A percentile compares a stretch with the other conserved stretches of the same genome.
phyloP scores from a whole-genome alignment of 1,284 basidiomycete genomes.

The Trichosporon sp. region DNA sequence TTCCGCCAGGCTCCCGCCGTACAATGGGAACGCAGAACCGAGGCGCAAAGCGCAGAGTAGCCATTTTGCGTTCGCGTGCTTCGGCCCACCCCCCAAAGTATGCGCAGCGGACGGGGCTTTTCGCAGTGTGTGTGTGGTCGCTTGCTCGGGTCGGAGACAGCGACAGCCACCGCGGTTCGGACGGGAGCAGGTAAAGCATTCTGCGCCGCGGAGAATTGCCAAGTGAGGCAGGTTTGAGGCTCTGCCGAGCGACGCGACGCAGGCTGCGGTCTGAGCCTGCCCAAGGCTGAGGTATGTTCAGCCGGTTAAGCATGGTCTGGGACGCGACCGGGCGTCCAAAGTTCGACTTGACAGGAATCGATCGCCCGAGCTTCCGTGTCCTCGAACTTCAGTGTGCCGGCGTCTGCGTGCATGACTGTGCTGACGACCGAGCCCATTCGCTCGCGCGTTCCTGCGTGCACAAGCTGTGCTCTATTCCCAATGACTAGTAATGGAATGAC shows the following conservation, averaged over 20 bases:
- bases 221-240: not conserved
- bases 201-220: slow-evolving; percentile 9
- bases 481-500: not conserved
- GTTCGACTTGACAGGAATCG: not conserved
- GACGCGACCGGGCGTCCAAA: not conserved
- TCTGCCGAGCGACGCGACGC: not conserved
- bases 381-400: not conserved
- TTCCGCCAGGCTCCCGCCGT: no score
- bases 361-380: not conserved
- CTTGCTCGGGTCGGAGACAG: no score
- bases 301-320: not conserved
- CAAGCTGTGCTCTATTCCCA: no score
- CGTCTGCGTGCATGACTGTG: not conserved
- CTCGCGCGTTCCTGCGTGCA: no score
- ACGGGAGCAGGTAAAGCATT: not conserved
- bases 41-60: not conserved
- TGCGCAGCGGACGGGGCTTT: not conserved
- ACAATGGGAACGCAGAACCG: not conserved
- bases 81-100: not conserved
- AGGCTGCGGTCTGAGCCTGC: not conserved
- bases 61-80: no score
- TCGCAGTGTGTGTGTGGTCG: not conserved
- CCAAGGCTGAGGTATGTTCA: not conserved
- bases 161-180: not conserved
- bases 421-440: no score